These are phyloP conservation scores for Coelastrella sp. DNA, from an alignment of 139 green algal species.

Conservation along the genomic window DNA sequence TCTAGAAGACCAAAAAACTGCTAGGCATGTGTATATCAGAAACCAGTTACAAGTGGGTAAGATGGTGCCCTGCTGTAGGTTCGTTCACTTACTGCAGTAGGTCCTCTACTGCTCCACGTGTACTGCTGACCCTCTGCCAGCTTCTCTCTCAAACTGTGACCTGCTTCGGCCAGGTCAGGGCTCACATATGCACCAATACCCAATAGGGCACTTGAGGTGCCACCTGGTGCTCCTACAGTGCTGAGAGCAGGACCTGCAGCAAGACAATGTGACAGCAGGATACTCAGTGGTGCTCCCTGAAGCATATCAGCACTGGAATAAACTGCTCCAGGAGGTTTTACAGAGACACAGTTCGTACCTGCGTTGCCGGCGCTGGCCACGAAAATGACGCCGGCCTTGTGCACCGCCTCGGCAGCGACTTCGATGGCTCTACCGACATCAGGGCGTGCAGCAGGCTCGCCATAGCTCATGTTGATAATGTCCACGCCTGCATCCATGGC, in stretches of 20 bases:
- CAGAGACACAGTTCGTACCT: slow-evolving; percentile 45
- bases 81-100: slow-evolving; percentile 51
- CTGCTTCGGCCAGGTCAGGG: slow-evolving; percentile 80
- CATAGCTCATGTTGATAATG: slow-evolving; percentile 89
- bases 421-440: slow-evolving; percentile 71
- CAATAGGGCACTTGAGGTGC: slow-evolving; percentile 80
- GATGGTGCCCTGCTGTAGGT: too few relatives aligned
- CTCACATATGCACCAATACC: slow-evolving; percentile 89
- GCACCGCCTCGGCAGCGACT: slow-evolving; percentile 77
- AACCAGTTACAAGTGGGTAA: too few relatives aligned
- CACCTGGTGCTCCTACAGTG: slow-evolving; percentile 88
- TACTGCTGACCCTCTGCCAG: slow-evolving; percentile 75
- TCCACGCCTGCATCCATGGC: slow-evolving; percentile 38
- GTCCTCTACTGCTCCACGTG: slow-evolving; percentile 84
- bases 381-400: slow-evolving; percentile 91
- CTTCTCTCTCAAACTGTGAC: slow-evolving; percentile 62
- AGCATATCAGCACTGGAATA: neutral
- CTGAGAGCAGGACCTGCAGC: slow-evolving; percentile 75
- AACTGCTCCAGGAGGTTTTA: neutral
- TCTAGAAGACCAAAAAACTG: too few relatives aligned
- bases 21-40: too few relatives aligned
- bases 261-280: too few relatives aligned
- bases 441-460: slow-evolving; percentile 78
- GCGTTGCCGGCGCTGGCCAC: slow-evolving; percentile 86
- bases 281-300: neutral